These are phyloP conservation scores for Eragrostis tef DNA, from an alignment of 202 grass and related monocot species.

Conservation along the genomic window DNA sequence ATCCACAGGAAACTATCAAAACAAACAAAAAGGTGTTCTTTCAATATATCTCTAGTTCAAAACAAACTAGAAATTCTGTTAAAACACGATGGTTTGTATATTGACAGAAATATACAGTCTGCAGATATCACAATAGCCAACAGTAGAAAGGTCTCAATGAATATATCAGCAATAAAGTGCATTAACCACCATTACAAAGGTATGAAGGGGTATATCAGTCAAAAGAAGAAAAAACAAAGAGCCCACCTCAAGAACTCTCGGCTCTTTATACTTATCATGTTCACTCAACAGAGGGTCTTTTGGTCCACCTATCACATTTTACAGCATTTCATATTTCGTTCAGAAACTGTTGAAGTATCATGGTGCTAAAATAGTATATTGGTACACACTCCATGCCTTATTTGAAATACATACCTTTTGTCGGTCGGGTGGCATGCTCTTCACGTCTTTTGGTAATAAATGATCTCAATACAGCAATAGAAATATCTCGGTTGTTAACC, in stretches of 20 bases:
- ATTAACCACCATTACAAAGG: neutral
- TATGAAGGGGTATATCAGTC: neutral
- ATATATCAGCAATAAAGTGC: neutral
- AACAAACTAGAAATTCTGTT: neutral
- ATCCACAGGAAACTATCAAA: neutral
- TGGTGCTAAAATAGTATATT: neutral
- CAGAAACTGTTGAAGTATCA: neutral
- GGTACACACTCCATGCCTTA: neutral
- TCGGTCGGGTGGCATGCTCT: slow-evolving; percentile 42
- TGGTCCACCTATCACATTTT: slow-evolving; percentile 18
- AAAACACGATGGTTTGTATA: neutral
- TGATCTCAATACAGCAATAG: slow-evolving; percentile 58
- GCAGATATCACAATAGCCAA: slow-evolving; percentile 1
- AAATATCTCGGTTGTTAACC: slow-evolving; percentile 68
- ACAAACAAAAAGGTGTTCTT: neutral
- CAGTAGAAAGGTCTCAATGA: neutral
- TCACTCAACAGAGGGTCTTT: neutral
- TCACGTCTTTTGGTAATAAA: slow-evolving; percentile 55
- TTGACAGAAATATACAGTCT: neutral
- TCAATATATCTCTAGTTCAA: slow-evolving; percentile 35
- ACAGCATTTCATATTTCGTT: slow-evolving; percentile 33
- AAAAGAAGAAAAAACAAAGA: neutral
- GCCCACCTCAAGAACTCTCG: slow-evolving; percentile 65
- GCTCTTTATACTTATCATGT: slow-evolving; percentile 41
- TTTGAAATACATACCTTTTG: slow-evolving; percentile 30